Conservation (phyloP, 2,329 filamentous ascomycete genomes). For the Cladophialophora carrionii region DNA sequence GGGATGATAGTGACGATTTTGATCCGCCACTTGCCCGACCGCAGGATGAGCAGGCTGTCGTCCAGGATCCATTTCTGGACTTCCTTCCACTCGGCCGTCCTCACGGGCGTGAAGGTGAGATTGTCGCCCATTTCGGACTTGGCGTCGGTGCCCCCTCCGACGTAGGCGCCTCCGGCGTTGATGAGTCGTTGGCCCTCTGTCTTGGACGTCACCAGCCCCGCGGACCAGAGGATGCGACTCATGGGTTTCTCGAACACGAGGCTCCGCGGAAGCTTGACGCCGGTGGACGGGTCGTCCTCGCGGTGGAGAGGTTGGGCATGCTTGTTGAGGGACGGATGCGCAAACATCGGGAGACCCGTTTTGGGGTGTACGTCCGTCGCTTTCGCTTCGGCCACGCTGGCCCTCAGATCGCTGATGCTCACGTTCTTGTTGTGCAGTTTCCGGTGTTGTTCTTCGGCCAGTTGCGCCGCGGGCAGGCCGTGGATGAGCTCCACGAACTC, state of each 20-base stretch:
- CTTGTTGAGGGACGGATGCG: slow-evolving; percentile 41
- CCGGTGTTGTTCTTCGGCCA: slow-evolving; percentile 62
- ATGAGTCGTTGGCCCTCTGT: slow-evolving; percentile 58
- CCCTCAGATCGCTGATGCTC: slow-evolving; percentile 37
- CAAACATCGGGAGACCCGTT: slow-evolving; percentile 17
- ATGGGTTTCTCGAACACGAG: slow-evolving; percentile 55
- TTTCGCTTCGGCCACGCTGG: slow-evolving; percentile 19
- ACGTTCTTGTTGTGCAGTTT: slow-evolving; percentile 48
- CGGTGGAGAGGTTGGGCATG: slow-evolving; percentile 48
- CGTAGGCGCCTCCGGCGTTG: slow-evolving; percentile 55
- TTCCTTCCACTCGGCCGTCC: slow-evolving; percentile 46
- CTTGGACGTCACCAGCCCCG: slow-evolving; percentile 56
- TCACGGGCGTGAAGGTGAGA: slow-evolving; percentile 54
- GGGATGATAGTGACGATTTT: slow-evolving; percentile 60
- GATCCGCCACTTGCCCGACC: slow-evolving; percentile 64
- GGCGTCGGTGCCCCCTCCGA: slow-evolving; percentile 50
- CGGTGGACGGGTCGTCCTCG: slow-evolving; percentile 44
- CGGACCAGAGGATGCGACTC: slow-evolving; percentile 55
- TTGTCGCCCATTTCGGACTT: slow-evolving; percentile 48
- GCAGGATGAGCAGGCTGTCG: slow-evolving; percentile 57
- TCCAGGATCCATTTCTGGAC: slow-evolving; percentile 56
- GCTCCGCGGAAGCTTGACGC: slow-evolving; percentile 54
- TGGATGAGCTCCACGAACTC: slow-evolving; percentile 84
- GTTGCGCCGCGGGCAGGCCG: slow-evolving; percentile 65
- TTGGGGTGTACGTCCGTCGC: slow-evolving; percentile 11